Conservation (phyloP, 805 yeast species). For the Sugiyamaella floridensis region DNA sequence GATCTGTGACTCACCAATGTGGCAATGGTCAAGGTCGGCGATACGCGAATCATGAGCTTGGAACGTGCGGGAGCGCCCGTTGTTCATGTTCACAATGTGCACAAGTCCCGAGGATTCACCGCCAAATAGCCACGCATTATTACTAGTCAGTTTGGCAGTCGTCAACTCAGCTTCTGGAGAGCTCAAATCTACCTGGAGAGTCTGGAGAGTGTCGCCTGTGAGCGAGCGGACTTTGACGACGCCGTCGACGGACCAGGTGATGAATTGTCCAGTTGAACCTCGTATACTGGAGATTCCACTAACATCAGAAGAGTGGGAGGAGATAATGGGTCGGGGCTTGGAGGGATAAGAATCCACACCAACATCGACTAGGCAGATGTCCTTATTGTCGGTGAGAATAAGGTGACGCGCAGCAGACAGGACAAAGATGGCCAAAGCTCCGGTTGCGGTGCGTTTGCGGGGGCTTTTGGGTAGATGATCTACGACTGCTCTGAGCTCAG, state of each 20-base stretch:
- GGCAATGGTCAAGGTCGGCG: conserved; percentile 14
- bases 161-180: conserved; percentile 3
- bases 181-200: background rate
- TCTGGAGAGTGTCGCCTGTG: background rate
- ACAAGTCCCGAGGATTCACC: background rate
- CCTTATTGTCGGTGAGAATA: conserved; percentile 2
- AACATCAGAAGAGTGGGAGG: conserved; percentile 10
- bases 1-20: conserved; percentile 3
- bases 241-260: conserved; percentile 21
- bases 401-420: background rate
- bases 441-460: background rate
- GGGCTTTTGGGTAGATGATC: background rate
- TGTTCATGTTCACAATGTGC: background rate
- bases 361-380: background rate
- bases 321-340: background rate
- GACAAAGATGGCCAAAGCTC: background rate
- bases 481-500: background rate
- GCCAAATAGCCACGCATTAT: conserved; percentile 1
- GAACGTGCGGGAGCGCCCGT: conserved; percentile 1
- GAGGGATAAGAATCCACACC: background rate
- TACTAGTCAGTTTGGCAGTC: background rate
- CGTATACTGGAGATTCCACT: conserved; percentile 7
- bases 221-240: background rate
- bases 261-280: background rate
- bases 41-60: conserved; percentile 21